These are phyloP conservation scores for Mortierella antarctica DNA, from an alignment of 192 early-diverging fungal species.

Conservation along the genomic window DNA sequence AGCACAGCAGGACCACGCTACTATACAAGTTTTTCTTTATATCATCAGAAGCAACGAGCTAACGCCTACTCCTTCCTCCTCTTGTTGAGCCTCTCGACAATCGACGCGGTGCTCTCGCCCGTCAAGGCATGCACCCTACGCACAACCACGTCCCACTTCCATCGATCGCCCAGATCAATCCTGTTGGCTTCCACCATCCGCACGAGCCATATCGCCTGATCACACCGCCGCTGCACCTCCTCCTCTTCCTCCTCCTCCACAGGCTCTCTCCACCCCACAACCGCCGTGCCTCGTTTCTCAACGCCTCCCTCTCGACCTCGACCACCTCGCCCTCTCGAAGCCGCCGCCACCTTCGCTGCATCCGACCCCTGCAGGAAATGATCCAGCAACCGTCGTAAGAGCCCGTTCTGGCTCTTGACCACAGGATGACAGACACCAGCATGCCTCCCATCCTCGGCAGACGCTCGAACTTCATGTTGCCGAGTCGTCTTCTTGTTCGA, in stretches of 20 bases:
- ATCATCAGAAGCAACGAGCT: not conserved
- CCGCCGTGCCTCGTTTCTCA: not conserved
- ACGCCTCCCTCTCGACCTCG: not conserved
- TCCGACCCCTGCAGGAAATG: slow-evolving; percentile 15
- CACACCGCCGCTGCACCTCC: slow-evolving; percentile 11
- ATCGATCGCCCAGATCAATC: slow-evolving; percentile 26
- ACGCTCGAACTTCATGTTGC: too few species aligned
- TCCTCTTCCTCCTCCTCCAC: not conserved
- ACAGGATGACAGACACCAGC: not conserved
- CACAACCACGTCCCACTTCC: slow-evolving; percentile 37
- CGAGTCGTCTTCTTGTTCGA: not conserved
- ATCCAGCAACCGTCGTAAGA: slow-evolving; percentile 36
- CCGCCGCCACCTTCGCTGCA: not conserved
- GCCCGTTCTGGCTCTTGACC: slow-evolving; percentile 39
- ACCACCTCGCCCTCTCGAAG: not conserved
- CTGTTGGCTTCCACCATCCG: slow-evolving; percentile 27
- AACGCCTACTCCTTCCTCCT: not conserved
- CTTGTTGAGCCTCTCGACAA: slow-evolving; percentile 12
- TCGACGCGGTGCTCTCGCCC: not conserved
- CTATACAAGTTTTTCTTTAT: too few species aligned
- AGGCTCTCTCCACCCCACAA: too few species aligned
- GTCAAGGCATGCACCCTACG: slow-evolving; percentile 19
- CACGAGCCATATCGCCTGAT: slow-evolving; percentile 35
- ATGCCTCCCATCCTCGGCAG: too few species aligned
- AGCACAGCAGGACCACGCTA: too few species aligned